Evolutionary conservation across 192 early-diverging fungal genomes (phyloP).

Genomic region (Jimgerdemannia lactiflua): DNA sequence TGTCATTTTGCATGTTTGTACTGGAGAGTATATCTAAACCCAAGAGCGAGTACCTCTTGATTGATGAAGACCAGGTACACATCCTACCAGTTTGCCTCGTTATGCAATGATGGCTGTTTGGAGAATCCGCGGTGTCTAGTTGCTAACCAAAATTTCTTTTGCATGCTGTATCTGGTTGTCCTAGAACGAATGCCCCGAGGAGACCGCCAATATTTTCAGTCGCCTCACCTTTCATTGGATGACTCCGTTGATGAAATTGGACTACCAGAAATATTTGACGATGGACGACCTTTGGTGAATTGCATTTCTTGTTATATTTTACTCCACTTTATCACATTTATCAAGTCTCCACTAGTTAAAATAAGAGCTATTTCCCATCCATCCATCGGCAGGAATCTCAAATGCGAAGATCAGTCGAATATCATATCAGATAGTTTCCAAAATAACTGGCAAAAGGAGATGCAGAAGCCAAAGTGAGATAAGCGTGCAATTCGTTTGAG

Average conservation of each 20-base stretch:
- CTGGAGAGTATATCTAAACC: constrained; percentile 38
- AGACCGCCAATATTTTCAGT: constrained; percentile 80
- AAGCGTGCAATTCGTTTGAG: no score
- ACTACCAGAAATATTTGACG: constrained; percentile 68
- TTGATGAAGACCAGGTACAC: constrained; percentile 30
- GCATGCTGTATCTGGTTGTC: no score
- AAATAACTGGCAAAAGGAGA: constrained; percentile 67
- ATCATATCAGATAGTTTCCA: constrained; percentile 64
- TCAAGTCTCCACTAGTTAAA: not conserved
- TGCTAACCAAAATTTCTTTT: no score
- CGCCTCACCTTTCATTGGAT: constrained; percentile 89
- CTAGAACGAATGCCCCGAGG: constrained; percentile 62
- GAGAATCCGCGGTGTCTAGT: not conserved
- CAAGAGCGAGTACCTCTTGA: constrained; percentile 28
- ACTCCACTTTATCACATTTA: not conserved
- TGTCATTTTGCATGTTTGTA: constrained; percentile 36
- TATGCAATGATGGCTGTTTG: not conserved
- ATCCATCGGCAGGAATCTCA: constrained; percentile 43
- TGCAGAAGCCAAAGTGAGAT: constrained; percentile 43
- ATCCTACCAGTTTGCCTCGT: not conserved
- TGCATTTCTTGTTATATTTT: not conserved
- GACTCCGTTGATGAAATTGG: constrained; percentile 78
- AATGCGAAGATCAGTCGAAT: constrained; percentile 52
- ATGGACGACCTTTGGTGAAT: constrained; percentile 67
- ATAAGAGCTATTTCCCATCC: not conserved